Percentiles rank a stretch among this genome's conserved stretches.
These are phyloP conservation scores for Bifiguratus adelaidae DNA, from an alignment of 192 early-diverging fungal genomes.

Conservation along the genomic window DNA sequence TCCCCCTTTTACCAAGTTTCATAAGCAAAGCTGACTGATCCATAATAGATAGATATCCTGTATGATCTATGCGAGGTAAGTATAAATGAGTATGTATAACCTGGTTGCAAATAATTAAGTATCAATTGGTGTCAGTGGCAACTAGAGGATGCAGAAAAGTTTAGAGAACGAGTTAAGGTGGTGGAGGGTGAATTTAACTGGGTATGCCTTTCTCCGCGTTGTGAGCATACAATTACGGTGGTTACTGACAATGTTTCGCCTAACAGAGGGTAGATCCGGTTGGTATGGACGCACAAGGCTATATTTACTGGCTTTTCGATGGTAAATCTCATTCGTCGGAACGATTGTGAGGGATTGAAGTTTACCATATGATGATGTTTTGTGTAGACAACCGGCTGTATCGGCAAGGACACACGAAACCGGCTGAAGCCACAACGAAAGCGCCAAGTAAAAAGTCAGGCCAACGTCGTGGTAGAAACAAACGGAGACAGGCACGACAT, in stretches of 20 bases:
- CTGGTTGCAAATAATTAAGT: constrained; percentile 4
- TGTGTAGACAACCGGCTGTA: constrained; percentile 63
- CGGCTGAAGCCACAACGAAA: constrained; percentile 9
- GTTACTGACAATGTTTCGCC: neutral
- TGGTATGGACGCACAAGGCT: constrained; percentile 53
- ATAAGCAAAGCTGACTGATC: constrained; percentile 15
- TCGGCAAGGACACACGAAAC: constrained; percentile 34
- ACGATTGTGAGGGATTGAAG: neutral
- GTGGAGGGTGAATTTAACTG: constrained; percentile 53
- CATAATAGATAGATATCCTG: constrained; percentile 25
- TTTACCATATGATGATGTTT: neutral
- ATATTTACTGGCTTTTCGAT: constrained; percentile 74
- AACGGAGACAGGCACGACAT: constrained; percentile 14
- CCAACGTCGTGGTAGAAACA: constrained; percentile 13
- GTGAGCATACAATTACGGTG: neutral
- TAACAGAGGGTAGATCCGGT: constrained; percentile 62
- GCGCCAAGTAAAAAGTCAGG: constrained; percentile 2
- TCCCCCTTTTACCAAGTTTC: neutral
- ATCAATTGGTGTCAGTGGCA: constrained; percentile 49
- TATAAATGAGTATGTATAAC: constrained; percentile 6
- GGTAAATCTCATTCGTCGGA: too few species aligned
- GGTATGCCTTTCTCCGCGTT: constrained; percentile 19
- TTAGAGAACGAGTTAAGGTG: constrained; percentile 33
- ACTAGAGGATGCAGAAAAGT: constrained; percentile 54
- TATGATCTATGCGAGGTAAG: constrained; percentile 36